Conservation (phyloP, 495 filamentous ascomycete genomes). For the Tetracladium setigerum region DNA sequence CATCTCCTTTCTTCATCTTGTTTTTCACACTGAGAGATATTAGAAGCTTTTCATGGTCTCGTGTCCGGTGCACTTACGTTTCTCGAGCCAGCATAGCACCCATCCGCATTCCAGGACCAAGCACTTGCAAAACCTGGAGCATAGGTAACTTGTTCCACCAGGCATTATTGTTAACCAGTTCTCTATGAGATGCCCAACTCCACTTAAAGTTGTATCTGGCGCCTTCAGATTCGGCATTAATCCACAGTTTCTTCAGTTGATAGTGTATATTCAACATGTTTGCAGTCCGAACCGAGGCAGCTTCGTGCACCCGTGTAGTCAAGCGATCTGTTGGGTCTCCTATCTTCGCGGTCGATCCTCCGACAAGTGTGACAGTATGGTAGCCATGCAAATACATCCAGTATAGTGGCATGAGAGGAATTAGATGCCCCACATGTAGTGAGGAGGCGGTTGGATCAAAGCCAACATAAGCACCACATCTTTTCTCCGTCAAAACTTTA, state of each 20-base stretch:
- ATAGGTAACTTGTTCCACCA: conserved; percentile 70
- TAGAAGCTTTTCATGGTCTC: neutral
- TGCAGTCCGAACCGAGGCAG: conserved; percentile 45
- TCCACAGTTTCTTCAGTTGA: conserved; percentile 74
- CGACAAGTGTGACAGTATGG: conserved; percentile 65
- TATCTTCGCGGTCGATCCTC: conserved; percentile 76
- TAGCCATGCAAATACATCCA: conserved; percentile 89
- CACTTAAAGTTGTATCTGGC: conserved; percentile 51
- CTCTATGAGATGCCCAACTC: conserved; percentile 54
- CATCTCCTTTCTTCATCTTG: conserved; percentile 70
- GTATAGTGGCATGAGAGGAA: conserved; percentile 89
- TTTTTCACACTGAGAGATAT: conserved; percentile 59
- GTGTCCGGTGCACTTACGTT: conserved; percentile 52
- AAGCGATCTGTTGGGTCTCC: conserved; percentile 82
- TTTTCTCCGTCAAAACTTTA: conserved; percentile 57
- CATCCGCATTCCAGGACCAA: conserved; percentile 66
- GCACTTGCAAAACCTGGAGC: conserved; percentile 60
- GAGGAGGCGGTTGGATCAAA: conserved; percentile 90
- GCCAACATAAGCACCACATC: conserved; percentile 77
- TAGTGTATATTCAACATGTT: conserved; percentile 72
- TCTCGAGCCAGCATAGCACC: conserved; percentile 85
- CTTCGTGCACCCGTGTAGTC: conserved; percentile 53
- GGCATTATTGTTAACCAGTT: conserved; percentile 65
- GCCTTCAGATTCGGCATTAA: conserved; percentile 57
- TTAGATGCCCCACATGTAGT: conserved; percentile 84